phyloP scores from a whole-genome alignment of 2,329 filamentous ascomycete genomes.

The Alternaria sp. region DNA sequence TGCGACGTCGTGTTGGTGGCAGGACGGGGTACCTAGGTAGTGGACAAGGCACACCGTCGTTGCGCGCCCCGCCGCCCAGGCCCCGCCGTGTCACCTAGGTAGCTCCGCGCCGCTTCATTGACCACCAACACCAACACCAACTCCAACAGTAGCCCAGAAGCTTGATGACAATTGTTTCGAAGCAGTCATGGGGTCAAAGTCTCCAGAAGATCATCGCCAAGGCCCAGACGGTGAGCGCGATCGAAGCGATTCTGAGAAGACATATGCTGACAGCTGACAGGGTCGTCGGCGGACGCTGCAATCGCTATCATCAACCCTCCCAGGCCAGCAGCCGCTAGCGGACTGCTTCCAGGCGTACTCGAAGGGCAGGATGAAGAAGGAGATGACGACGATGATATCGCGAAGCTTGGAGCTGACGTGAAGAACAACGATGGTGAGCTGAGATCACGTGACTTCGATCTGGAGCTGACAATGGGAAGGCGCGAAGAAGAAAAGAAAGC shows the following conservation, averaged over 20 bases:
- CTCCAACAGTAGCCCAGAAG: background rate
- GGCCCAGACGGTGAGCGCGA: conserved; percentile 38
- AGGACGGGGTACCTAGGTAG: no score
- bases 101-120: background rate
- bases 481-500: conserved; percentile 75
- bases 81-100: background rate
- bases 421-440: conserved; percentile 28
- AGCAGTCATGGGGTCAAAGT: conserved; percentile 47
- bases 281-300: conserved; percentile 28
- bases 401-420: conserved; percentile 45
- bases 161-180: background rate
- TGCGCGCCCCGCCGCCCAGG: background rate
- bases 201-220: conserved; percentile 45
- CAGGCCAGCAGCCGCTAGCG: conserved; percentile 44
- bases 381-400: conserved; percentile 56
- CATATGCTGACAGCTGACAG: conserved; percentile 31
- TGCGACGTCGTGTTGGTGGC: background rate
- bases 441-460: background rate
- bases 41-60: background rate
- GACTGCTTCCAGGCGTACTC: conserved; percentile 44
- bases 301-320: conserved; percentile 41
- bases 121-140: background rate
- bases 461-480: conserved; percentile 27
- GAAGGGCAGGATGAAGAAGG: conserved; percentile 56
- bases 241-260: background rate